A percentile compares a stretch with the other conserved stretches of the same genome.
These are phyloP conservation scores for Boletus sp. DNA, from an alignment of 1,284 basidiomycete species.

Conservation along the genomic window DNA sequence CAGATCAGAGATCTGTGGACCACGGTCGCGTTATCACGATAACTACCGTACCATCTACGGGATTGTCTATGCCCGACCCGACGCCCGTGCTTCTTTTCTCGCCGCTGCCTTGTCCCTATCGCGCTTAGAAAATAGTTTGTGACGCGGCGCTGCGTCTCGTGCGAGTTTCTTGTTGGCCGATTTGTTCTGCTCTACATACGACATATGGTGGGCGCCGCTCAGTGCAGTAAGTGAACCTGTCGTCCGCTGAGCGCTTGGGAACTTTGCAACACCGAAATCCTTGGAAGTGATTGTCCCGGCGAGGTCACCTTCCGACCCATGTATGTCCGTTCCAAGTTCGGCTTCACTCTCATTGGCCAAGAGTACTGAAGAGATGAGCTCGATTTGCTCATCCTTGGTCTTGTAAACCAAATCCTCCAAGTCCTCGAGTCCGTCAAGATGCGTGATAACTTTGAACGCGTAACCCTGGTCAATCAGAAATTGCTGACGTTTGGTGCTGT, in stretches of 20 bases:
- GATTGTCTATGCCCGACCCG: conserved; percentile 33
- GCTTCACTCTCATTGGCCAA: conserved; percentile 90
- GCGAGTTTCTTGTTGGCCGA: conserved; percentile 83
- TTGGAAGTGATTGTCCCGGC: conserved; percentile 76
- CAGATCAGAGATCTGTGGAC: conserved; percentile 14
- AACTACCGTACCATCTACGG: conserved; percentile 1
- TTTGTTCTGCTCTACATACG: conserved; percentile 89
- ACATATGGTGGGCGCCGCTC: conserved; percentile 86
- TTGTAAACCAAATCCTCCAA: conserved; percentile 90
- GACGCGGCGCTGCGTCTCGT: conserved; percentile 58
- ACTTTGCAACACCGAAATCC: conserved; percentile 59
- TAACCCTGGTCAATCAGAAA: conserved; percentile 99
- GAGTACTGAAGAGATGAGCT: conserved; percentile 88
- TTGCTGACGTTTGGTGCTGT: conserved; percentile 97
- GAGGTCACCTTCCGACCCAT: conserved; percentile 72
- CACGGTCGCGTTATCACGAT: conserved; percentile 19
- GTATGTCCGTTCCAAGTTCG: conserved; percentile 82
- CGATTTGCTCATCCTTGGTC: conserved; percentile 90
- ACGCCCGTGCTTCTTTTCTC: conserved; percentile 48
- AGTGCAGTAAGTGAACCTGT: conserved; percentile 82
- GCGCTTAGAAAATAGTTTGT: conserved; percentile 81
- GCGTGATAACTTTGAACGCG: conserved; percentile 98
- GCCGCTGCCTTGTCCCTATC: conserved; percentile 63
- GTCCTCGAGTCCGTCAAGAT: conserved; percentile 87
- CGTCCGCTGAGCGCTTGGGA: conserved; percentile 75